phyloP scores from a whole-genome alignment of 2,329 filamentous ascomycete species.

The Zopfia rhizophila region DNA sequence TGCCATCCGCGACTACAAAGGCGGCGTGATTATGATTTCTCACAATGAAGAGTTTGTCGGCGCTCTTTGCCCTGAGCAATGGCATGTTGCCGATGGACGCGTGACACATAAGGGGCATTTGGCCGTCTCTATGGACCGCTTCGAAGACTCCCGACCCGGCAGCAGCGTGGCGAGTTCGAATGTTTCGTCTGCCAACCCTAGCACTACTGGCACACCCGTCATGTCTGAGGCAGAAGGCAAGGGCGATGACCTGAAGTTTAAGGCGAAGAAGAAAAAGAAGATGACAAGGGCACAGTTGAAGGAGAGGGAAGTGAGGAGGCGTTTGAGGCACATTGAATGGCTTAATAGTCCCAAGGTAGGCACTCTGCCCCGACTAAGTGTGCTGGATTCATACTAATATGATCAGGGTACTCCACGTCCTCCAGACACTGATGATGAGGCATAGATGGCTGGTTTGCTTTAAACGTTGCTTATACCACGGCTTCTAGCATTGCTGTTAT shows the following conservation, averaged over 20 bases:
- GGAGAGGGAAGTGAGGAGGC: conserved; percentile 86
- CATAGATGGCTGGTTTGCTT: too few species aligned
- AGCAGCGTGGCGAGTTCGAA: conserved; percentile 63
- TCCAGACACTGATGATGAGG: conserved; percentile 54
- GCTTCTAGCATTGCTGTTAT: conserved; percentile 3
- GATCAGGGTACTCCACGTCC: conserved; percentile 52
- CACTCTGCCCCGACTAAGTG: background rate
- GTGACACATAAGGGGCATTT: conserved; percentile 85
- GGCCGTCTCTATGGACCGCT: conserved; percentile 80
- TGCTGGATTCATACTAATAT: conserved; percentile 28
- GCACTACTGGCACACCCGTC: conserved; percentile 68
- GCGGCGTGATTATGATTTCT: conserved; percentile 98
- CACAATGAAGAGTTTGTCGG: conserved; percentile 99
- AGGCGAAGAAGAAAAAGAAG: conserved; percentile 96
- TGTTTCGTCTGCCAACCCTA: conserved; percentile 48
- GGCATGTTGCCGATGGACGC: conserved; percentile 89
- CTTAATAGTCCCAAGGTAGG: conserved; percentile 74
- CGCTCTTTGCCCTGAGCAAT: conserved; percentile 93
- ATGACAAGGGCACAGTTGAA: conserved; percentile 96
- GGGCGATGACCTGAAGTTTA: conserved; percentile 83
- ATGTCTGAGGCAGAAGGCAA: conserved; percentile 88
- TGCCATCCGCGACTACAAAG: conserved; percentile 97
- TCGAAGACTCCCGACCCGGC: conserved; percentile 81
- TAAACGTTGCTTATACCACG: too few species aligned
- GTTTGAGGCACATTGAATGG: conserved; percentile 83